Evolutionary conservation across 2,329 filamentous ascomycete genomes (phyloP).

Genomic region (Aspergillus sp.): DNA sequence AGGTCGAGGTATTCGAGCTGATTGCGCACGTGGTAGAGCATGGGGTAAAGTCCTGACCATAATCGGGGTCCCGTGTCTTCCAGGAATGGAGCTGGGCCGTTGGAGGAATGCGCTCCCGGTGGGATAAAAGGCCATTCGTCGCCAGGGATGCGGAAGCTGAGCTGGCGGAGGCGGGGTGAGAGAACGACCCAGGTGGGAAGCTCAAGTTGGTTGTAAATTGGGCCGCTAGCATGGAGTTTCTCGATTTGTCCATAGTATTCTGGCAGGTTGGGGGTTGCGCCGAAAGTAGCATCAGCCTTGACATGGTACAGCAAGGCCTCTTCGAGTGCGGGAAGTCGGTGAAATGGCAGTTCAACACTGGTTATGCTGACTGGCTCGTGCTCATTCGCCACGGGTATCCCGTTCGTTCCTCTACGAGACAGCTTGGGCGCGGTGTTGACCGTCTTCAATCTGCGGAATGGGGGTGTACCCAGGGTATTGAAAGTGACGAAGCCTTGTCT

Average conservation of each 20-base stretch:
- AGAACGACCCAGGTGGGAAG: not conserved
- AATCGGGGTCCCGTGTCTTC: not conserved
- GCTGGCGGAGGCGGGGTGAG: not conserved
- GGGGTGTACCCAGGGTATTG: not conserved
- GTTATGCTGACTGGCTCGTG: not conserved
- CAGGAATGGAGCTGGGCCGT: not conserved
- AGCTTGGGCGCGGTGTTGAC: not conserved
- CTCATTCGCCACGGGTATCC: no score
- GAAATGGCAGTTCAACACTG: not conserved
- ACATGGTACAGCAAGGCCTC: not conserved
- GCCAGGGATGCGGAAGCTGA: not conserved
- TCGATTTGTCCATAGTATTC: not conserved
- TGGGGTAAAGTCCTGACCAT: not conserved
- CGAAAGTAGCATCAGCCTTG: not conserved
- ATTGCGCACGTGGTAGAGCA: not conserved
- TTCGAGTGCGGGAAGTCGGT: not conserved
- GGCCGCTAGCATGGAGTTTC: not conserved
- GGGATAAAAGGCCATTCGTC: not conserved
- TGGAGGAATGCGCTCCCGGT: not conserved
- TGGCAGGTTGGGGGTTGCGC: not conserved
- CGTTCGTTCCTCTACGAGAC: no score
- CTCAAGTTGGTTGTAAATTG: not conserved
- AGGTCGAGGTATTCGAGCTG: constrained; percentile 8
- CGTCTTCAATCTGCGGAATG: not conserved
- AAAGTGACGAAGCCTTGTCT: not conserved